These are phyloP conservation scores for Globisporangium sylvaticum DNA, from an alignment of 352 stramenopile genomes.

Conservation along the genomic window DNA sequence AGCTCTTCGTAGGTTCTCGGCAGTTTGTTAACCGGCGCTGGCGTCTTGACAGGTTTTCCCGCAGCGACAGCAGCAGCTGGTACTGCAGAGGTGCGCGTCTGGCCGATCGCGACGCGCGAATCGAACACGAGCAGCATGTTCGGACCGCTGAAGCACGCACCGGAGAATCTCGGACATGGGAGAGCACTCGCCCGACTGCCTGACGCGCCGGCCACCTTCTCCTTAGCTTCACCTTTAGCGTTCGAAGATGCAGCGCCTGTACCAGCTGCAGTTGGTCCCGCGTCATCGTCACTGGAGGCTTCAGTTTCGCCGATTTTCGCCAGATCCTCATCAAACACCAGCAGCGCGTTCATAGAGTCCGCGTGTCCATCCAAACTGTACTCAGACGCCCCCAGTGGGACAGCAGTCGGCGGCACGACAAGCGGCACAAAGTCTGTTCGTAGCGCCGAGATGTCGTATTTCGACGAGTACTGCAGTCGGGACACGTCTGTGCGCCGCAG, in stretches of 20 bases:
- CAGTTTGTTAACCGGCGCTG: constrained; percentile 38
- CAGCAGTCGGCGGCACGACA: constrained; percentile 53
- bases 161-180: constrained; percentile 75
- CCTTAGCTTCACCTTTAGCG: neutral
- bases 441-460: constrained; percentile 67
- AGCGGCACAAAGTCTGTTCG: constrained; percentile 76
- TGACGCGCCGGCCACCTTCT: constrained; percentile 1
- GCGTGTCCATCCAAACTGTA: constrained; percentile 54
- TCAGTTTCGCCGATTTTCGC: constrained; percentile 38
- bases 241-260: neutral
- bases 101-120: constrained; percentile 73
- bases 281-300: constrained; percentile 18
- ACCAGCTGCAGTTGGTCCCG: neutral
- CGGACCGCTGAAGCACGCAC: constrained; percentile 76
- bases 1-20: constrained; percentile 77
- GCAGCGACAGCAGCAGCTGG: constrained; percentile 44
- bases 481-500: constrained; percentile 27
- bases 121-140: constrained; percentile 87
- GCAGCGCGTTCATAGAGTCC: constrained; percentile 38
- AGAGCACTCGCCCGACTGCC: constrained; percentile 29
- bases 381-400: constrained; percentile 56
- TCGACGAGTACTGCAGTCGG: constrained; percentile 34
- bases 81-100: constrained; percentile 40
- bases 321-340: constrained; percentile 72
- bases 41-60: constrained; percentile 45